Base-by-base conservation (phyloP, 768 basidiomycete genomes). In the Rhodocollybia butyracea region DNA sequence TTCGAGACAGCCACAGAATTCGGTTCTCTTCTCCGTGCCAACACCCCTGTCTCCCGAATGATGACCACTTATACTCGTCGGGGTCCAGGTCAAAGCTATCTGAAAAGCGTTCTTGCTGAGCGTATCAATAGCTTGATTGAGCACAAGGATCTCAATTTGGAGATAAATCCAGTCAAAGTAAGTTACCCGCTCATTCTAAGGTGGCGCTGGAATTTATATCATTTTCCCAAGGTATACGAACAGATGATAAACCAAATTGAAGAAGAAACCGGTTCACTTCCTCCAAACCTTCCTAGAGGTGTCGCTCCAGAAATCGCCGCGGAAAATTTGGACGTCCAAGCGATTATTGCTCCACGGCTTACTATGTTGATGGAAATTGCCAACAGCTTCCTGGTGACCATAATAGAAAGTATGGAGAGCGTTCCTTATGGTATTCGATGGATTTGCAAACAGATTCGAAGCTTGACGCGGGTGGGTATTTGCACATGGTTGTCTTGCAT, bases 321-420 rank as follows among this genome's bases (percentile, higher is more conserved):
- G 8, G 90, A 92, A 60, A 98, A 99, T 66, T 73, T 83, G 2
- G 97, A 99, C 68, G 97, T 99, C 21, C 96, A 98, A 68, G 93
- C 94, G 46, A 97, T 99, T 73, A 98, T 99, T 64, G 91, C 93
- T 6, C 97, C 97, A 15, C 86, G 97, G 22, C 74, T 98, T 46
- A 95, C 94, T 2, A 98, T 99, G 97, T 80, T 99, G 60, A 98
- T 99, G 94, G 97, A 99, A 70, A 99, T 99, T 58, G 97, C 97
- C 46, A 98, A 98, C 65, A 92, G 89, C 64, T 98, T 99, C 76
- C 77, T 99, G 57, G 78, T 93, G 31, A 99, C 97, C 8, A 99
- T 99, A 66, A 98, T 99, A 64, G 96, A 98, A 59, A 94, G 92
- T 59, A 86, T 98, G 86, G 97, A 99, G 64, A 94, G 89, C 63